Evolutionary conservation across 1,139 yeast species (phyloP).

Genomic region (Geotrichum phurueaensis): DNA sequence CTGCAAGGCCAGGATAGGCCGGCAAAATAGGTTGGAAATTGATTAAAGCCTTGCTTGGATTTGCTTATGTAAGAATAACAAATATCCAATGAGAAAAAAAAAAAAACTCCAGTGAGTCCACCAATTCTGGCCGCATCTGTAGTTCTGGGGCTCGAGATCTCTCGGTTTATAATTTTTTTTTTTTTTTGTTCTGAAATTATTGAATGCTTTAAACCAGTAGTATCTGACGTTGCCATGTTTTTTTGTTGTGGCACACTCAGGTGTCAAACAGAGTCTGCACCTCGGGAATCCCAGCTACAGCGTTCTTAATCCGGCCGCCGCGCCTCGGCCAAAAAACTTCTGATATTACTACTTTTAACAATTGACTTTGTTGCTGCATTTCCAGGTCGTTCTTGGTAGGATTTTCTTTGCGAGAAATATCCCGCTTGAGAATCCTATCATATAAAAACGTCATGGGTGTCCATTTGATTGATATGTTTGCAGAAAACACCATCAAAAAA

Average conservation of each 20-base stretch:
- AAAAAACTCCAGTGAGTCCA: constrained; percentile 72
- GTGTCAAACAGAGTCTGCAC: constrained; percentile 46
- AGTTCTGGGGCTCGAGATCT: too few species aligned
- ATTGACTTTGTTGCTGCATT: too few species aligned
- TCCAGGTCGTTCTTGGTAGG: too few species aligned
- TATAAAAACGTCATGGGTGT: constrained; percentile 45
- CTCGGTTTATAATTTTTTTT: constrained; percentile 43
- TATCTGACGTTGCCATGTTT: constrained; percentile 40
- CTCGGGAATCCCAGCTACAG: constrained; percentile 45
- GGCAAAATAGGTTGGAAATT: too few species aligned
- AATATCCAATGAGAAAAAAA: too few species aligned
- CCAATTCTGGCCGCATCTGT: constrained; percentile 44
- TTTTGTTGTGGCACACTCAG: constrained; percentile 43
- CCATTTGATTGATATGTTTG: constrained; percentile 50
- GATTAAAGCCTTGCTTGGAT: too few species aligned
- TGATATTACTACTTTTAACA: constrained; percentile 40
- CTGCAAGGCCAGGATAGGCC: too few species aligned
- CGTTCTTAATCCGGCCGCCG: constrained; percentile 47
- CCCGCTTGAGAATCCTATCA: constrained; percentile 36
- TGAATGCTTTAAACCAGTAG: constrained; percentile 67
- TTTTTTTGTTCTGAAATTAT: constrained; percentile 62
- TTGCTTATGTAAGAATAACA: too few species aligned
- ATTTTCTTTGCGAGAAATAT: too few species aligned
- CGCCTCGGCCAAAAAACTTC: constrained; percentile 70
- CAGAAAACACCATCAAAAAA: constrained; percentile 53